Conservation (phyloP, 148 eudicot species). For the Hydrangea macrophylla region DNA sequence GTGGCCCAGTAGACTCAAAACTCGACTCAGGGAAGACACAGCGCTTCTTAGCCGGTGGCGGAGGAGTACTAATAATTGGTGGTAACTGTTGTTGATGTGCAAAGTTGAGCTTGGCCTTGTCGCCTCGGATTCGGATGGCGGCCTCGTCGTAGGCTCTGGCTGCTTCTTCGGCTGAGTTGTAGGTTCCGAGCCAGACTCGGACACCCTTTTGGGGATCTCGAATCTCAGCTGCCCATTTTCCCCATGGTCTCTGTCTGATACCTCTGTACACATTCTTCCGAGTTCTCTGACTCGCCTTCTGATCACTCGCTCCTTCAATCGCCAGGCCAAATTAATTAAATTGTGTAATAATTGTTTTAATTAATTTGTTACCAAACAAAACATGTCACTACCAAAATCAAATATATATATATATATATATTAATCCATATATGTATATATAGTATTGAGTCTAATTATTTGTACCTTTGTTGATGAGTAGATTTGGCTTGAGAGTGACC, state of each 20-base stretch:
- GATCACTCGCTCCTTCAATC: constrained; percentile 14
- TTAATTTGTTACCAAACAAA: too few relatives aligned
- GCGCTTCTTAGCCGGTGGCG: constrained; percentile 31
- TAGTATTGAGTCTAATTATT: not conserved
- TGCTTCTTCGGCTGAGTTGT: constrained; percentile 72
- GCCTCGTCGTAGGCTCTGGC: constrained; percentile 84
- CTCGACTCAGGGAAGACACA: constrained; percentile 20
- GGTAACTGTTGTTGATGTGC: constrained; percentile 26
- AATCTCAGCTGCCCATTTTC: constrained; percentile 97
- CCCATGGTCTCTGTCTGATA: constrained; percentile 87
- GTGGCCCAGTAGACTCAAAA: constrained; percentile 11
- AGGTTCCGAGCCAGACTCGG: constrained; percentile 95
- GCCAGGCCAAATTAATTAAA: not conserved
- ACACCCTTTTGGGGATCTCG: constrained; percentile 79
- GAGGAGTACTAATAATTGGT: not conserved
- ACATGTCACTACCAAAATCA: too few relatives aligned
- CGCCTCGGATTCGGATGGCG: constrained; percentile 75
- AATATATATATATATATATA: not conserved
- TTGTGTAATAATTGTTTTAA: too few relatives aligned
- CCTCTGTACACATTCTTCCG: constrained; percentile 82
- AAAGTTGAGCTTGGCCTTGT: constrained; percentile 94
- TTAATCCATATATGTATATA: not conserved
- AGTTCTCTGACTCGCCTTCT: constrained; percentile 7
- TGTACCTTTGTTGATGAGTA: constrained; percentile 15
- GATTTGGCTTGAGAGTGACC: constrained; percentile 6